Conservation (phyloP, 2,329 filamentous ascomycete species). For the Microdochium bolleyi region DNA sequence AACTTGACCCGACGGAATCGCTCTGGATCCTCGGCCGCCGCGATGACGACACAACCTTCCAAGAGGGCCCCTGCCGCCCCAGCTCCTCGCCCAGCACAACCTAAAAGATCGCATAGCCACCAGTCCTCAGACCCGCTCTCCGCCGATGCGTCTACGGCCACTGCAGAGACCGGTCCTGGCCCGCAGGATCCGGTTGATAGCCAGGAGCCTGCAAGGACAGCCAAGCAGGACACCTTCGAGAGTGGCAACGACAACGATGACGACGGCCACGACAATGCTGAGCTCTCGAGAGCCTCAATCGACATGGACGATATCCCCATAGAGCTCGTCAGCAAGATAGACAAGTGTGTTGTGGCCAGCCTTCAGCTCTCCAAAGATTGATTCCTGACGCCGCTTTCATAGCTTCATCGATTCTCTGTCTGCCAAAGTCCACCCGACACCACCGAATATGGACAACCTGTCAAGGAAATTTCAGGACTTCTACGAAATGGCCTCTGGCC, state of each 20-base stretch:
- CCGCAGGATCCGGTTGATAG: not conserved
- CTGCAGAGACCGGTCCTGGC: not conserved
- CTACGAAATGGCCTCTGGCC: conserved; percentile 70
- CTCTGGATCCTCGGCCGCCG: not conserved
- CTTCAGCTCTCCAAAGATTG: conserved; percentile 1
- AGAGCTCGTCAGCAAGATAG: conserved; percentile 82
- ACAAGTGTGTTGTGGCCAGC: conserved; percentile 52
- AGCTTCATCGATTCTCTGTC: conserved; percentile 88
- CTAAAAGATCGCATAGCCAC: not conserved
- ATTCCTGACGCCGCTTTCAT: conserved; percentile 11
- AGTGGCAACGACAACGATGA: conserved; percentile 34
- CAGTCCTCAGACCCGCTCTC: not conserved
- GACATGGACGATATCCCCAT: conserved; percentile 87
- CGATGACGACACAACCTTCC: not conserved
- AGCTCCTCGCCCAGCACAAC: not conserved
- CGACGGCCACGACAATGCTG: conserved; percentile 10
- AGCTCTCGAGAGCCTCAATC: conserved; percentile 47
- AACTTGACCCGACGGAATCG: not conserved
- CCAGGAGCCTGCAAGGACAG: conserved; percentile 11
- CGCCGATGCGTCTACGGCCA: not conserved
- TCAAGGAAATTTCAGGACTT: conserved; percentile 92
- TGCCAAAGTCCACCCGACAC: conserved; percentile 77
- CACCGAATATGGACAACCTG: conserved; percentile 74
- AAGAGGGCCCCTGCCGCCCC: not conserved
- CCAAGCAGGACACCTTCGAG: conserved; percentile 41